phyloP scores from a whole-genome alignment of 192 early-diverging fungal species.

The Backusella tarrabulga region DNA sequence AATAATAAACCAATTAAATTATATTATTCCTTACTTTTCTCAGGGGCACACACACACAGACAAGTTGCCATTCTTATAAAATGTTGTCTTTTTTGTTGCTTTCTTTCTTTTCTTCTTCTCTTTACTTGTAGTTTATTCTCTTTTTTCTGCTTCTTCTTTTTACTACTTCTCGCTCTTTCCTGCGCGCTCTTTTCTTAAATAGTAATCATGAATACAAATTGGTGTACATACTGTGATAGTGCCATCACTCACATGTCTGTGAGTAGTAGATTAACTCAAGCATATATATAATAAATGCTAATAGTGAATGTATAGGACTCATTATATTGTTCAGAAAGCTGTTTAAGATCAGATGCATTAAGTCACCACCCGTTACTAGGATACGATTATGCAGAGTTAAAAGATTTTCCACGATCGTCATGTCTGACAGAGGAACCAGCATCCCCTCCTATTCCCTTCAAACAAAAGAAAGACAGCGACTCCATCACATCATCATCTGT shows the following conservation, averaged over 20 bases:
- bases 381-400: conserved; percentile 37
- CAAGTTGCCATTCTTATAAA: not conserved
- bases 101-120: not conserved
- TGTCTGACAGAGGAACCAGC: conserved; percentile 7
- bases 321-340: conserved; percentile 35
- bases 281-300: not conserved
- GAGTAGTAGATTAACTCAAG: not conserved
- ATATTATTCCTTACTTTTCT: not conserved
- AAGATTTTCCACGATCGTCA: conserved; percentile 34
- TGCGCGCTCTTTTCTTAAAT: not conserved
- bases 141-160: not conserved
- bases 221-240: conserved; percentile 41
- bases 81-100: not conserved
- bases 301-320: conserved; percentile 24
- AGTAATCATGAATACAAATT: conserved; percentile 25
- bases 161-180: not conserved
- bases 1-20: conserved; percentile 1
- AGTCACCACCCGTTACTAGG: conserved; percentile 34
- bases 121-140: not conserved
- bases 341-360: conserved; percentile 30
- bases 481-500: not conserved
- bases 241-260: conserved; percentile 37
- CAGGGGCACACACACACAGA: not conserved
- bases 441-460: conserved; percentile 4
- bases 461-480: not conserved